These are phyloP conservation scores for Cercospora sesami DNA, from an alignment of 2,329 filamentous ascomycete species.

Conservation along the genomic window DNA sequence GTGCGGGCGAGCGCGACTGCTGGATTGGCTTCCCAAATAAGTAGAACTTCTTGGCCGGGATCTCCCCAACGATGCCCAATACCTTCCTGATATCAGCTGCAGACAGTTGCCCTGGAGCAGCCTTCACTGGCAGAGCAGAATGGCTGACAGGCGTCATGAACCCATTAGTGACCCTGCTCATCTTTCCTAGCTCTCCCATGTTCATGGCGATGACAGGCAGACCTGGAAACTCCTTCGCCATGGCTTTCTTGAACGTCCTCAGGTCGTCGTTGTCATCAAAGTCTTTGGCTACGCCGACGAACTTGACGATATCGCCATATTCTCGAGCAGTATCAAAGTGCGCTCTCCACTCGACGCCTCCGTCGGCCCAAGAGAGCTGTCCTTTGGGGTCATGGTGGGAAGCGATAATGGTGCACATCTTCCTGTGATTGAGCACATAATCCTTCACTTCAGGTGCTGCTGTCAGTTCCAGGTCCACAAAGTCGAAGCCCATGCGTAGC, in stretches of 20 bases:
- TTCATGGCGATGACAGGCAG: conserved; percentile 93
- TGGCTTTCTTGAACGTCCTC: conserved; percentile 75
- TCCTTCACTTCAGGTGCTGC: conserved; percentile 75
- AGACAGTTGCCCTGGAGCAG: conserved; percentile 89
- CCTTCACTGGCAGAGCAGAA: conserved; percentile 83
- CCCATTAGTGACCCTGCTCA: conserved; percentile 84
- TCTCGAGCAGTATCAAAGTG: conserved; percentile 88
- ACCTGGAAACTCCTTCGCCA: conserved; percentile 65
- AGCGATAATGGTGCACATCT: conserved; percentile 82
- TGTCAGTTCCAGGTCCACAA: conserved; percentile 88
- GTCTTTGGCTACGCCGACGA: conserved; percentile 75
- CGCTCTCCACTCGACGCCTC: conserved; percentile 69
- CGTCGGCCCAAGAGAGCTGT: conserved; percentile 79
- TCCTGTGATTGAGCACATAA: conserved; percentile 51
- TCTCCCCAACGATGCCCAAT: conserved; percentile 74
- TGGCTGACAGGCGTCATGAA: conserved; percentile 97
- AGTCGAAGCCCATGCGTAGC: conserved; percentile 82
- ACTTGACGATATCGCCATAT: conserved; percentile 90
- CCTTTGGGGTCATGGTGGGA: conserved; percentile 89
- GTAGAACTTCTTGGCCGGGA: conserved; percentile 74
- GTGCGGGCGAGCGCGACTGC: conserved; percentile 77
- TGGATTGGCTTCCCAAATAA: conserved; percentile 85
- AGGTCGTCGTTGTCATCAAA: conserved; percentile 86
- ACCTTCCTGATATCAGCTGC: conserved; percentile 82
- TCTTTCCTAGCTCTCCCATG: conserved; percentile 84